Base-by-base conservation (phyloP, 768 basidiomycete species). In the Collybia sordida region DNA sequence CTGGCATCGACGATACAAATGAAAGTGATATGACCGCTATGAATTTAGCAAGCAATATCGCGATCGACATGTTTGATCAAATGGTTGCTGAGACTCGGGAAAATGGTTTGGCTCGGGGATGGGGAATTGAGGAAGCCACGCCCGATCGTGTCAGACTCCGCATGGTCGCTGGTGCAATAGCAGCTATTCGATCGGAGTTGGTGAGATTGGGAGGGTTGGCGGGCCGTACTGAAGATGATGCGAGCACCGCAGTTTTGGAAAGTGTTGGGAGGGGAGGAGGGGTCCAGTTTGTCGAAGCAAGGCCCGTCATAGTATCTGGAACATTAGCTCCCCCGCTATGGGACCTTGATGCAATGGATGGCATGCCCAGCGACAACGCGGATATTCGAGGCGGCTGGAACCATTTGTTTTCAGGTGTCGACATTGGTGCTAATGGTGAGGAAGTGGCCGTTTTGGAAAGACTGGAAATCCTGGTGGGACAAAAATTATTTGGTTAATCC, bases 391-490 rank as follows among this genome's bases (percentile, higher is more conserved):
- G 41, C 50, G 56, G 46, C 7, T 54, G 54, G 56, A 53, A 49
- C 48, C 55, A 51, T 47, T 43, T 53, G 35, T 47, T 40, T 36
- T 45, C 45, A n/a, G 61, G 51, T 8, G 53, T 47, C 15, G 53
- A 45, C 3, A 49, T 47, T 11, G 60, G 55, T 12, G 54, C 47
- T 21, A 46, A 42, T 4, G 48, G 51, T 25, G 55, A 60, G 7
- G 63, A 65, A 42, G 54, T 57, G 35, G 58, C 60, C 2, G 53
- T 65, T 9, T 62, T 64, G 59, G 64, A 65, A 44, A 61, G 61
- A 22, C 45, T 71, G 38, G 66, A 65, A 45, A 51, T 59, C 15
- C 47, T 71, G 58, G 72, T 71, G 24, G 7, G 69, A 59, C 22
- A 22, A 14, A 37, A 38, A 14, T 8, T 38, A 18, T 22, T 4